Conservation (phyloP, 2,329 filamentous ascomycete genomes). For the Ceratocystis eucalypticola region DNA sequence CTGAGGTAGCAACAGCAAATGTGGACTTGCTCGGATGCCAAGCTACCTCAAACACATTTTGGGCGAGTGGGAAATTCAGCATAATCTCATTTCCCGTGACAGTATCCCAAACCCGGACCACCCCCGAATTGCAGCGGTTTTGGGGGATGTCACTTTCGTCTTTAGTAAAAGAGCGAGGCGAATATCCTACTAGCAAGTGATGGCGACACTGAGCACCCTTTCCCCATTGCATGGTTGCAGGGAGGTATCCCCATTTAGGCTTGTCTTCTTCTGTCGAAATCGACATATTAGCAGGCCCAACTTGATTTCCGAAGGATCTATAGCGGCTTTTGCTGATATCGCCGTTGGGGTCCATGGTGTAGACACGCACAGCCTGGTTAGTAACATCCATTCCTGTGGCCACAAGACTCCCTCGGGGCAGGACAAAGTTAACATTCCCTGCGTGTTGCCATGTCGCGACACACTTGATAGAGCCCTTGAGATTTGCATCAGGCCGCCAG, state of each 20-base stretch:
- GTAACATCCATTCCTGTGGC: slow-evolving; percentile 47
- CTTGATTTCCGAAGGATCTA: slow-evolving; percentile 24
- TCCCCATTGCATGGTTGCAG: slow-evolving; percentile 52
- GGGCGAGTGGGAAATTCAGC: slow-evolving; percentile 38
- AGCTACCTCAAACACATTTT: slow-evolving; percentile 51
- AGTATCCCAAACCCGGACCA: slow-evolving; percentile 48
- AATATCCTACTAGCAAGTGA: slow-evolving; percentile 48
- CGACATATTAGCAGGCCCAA: neutral
- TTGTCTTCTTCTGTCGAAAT: neutral
- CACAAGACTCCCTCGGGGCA: slow-evolving; percentile 33
- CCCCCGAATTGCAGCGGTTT: slow-evolving; percentile 43
- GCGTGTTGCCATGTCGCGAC: slow-evolving; percentile 40
- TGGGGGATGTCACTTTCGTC: slow-evolving; percentile 47
- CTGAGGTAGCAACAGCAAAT: slow-evolving; percentile 45
- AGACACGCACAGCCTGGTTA: slow-evolving; percentile 42
- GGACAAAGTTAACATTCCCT: slow-evolving; percentile 50
- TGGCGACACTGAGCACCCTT: slow-evolving; percentile 32
- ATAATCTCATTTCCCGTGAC: slow-evolving; percentile 31
- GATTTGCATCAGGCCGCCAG: slow-evolving; percentile 33
- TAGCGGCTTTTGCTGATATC: slow-evolving; percentile 30
- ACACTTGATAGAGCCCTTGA: slow-evolving; percentile 29
- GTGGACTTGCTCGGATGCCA: slow-evolving; percentile 45
- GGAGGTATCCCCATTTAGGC: slow-evolving; percentile 46
- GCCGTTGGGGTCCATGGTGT: slow-evolving; percentile 30
- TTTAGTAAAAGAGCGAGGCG: slow-evolving; percentile 39